Percentiles rank a stretch among this genome's conserved stretches.
Evolutionary conservation across 208 protist genomes (phyloP).

Genomic region (Jaenimonas drosophilae): DNA sequence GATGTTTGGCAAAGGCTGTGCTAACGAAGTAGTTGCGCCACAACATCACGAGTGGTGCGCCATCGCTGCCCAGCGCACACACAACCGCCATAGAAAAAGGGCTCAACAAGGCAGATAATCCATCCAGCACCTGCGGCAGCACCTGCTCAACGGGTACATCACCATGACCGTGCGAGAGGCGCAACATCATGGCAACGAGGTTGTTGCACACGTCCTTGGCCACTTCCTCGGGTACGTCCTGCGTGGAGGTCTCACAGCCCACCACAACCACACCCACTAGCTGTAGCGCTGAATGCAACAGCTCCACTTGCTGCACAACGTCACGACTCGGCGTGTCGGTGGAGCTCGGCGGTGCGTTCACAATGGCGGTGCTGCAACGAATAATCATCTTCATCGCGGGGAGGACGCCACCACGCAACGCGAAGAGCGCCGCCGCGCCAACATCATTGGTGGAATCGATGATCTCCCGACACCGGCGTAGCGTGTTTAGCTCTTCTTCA

Average conservation of each 20-base stretch:
- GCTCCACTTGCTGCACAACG: too few relatives aligned
- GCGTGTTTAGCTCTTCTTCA: conserved; percentile 1
- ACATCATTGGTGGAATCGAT: conserved; percentile 8
- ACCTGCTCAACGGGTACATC: too few relatives aligned
- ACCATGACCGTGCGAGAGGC: too few relatives aligned
- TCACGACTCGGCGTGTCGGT: too few relatives aligned
- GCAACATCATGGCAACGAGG: too few relatives aligned
- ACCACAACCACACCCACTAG: conserved; percentile 9
- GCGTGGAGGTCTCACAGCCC: conserved; percentile 6
- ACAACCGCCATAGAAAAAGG: too few relatives aligned
- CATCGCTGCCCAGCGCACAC: too few relatives aligned
- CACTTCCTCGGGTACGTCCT: conserved; percentile 1
- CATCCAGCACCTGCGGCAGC: too few relatives aligned
- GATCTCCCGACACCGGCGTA: conserved; percentile 6
- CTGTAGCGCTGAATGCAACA: conserved; percentile 6
- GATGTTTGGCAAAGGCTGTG: too few relatives aligned
- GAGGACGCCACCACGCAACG: conserved; percentile 6
- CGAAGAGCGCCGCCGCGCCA: conserved; percentile 17
- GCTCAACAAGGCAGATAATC: too few relatives aligned
- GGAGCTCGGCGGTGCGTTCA: conserved; percentile 1
- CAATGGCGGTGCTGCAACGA: conserved; percentile 5
- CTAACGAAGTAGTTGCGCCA: too few relatives aligned
- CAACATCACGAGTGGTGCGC: too few relatives aligned
- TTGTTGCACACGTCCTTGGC: not conserved
- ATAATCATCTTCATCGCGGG: conserved; percentile 3